Evolutionary conservation across 495 filamentous ascomycete genomes (phyloP), one percentile per base, ranked within the genome.

Genomic region (Opeltia flavorubescens): DNA sequence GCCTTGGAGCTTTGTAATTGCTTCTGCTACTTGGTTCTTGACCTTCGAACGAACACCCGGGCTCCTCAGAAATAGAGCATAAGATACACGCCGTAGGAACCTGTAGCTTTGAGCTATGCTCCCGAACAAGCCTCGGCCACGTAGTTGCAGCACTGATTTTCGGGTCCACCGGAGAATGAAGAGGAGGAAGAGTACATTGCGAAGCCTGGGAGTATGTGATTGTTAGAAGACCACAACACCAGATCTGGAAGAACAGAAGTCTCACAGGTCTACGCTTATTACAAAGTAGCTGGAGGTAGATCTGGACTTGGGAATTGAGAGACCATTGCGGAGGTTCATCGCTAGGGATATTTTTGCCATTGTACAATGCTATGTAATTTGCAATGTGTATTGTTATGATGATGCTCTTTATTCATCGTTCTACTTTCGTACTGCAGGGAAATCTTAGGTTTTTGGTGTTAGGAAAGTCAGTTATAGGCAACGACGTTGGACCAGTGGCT

Each of bases 151-250:
- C 48, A 84, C 77, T 27, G 73, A 74, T 61, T 84, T 89, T 51
- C 87, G 83, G 11, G 80, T 79, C 71, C 87, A 89, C 54, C 89
- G 78, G 29, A 96, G 68, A 33, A 96, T 61, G 67, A 96, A 95
- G 49, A 91, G 75, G 58, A 87, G 71, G 63, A 99, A 95, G 35
- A 96, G 63, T 35, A 95, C 71, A 59, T 95, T 95, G 33, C 83
- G 83, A 46, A 95, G 52, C 36, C 89, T 91, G 55, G 20, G 21
- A 26, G 17, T 41, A 6, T 31, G 29, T n/a, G n/a, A n/a, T n/a
- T n/a, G n/a, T n/a, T n/a, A n/a, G 63, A 99, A 95, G 35, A 96
- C 63, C 35, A 95, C 71, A 59, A 95, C 95, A 30, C 83, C 83
- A 46, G 94, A 51, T 39, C 89, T 91, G 55, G 20, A 23, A 26